Percentiles rank a stretch among this genome's conserved stretches.
phyloP scores from a whole-genome alignment of 1,284 basidiomycete genomes.

The Ganoderma boninense region DNA sequence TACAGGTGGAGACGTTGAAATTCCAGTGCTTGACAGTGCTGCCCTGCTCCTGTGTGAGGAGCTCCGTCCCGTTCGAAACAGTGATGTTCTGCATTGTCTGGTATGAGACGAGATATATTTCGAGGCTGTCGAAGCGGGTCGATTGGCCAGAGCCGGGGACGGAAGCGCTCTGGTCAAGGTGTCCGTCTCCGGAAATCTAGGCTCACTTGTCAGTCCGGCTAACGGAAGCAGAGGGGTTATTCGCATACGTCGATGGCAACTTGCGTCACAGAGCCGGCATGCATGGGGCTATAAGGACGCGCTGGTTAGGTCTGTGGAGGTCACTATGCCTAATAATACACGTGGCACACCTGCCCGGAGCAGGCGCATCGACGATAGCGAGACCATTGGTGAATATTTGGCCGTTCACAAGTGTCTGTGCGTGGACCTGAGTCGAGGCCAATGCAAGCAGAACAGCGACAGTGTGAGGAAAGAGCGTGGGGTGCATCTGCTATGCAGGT shows the following conservation, averaged over 20 bases:
- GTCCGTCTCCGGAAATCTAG: conserved; percentile 59
- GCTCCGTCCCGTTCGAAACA: conserved; percentile 50
- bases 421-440: conserved; percentile 21
- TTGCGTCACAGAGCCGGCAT: conserved; percentile 47
- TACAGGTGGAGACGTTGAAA: conserved; percentile 53
- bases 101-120: conserved; percentile 59
- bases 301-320: background rate
- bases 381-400: conserved; percentile 59
- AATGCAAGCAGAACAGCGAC: conserved; percentile 21
- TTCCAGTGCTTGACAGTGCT: conserved; percentile 59
- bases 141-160: conserved; percentile 48
- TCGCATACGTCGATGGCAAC: conserved; percentile 55
- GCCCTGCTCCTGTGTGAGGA: conserved; percentile 51
- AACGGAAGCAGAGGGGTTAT: background rate
- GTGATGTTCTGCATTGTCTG: conserved; percentile 54
- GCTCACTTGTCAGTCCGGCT: background rate
- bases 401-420: conserved; percentile 47
- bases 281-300: conserved; percentile 34
- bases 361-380: conserved; percentile 57
- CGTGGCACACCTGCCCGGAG: conserved; percentile 50
- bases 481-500: conserved; percentile 25
- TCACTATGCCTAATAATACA: background rate
- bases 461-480: conserved; percentile 33
- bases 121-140: conserved; percentile 53
- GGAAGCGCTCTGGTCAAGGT: conserved; percentile 47